Conservation (phyloP, 2,329 filamentous ascomycete species). For the Stagonosporopsis chrysanthemi region DNA sequence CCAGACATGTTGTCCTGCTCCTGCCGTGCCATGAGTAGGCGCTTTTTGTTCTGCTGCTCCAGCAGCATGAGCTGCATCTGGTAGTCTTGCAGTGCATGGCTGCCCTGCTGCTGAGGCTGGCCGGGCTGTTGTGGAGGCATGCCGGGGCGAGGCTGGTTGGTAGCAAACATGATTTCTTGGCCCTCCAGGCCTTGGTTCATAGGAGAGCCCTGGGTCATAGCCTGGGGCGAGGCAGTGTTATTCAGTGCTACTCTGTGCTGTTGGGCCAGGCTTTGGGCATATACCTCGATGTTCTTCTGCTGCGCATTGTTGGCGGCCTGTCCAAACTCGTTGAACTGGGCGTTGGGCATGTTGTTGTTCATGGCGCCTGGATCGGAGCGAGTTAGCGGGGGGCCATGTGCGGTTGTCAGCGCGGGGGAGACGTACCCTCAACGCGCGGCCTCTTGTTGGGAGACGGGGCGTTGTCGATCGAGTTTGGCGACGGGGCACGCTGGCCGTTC, state of each 20-base stretch:
- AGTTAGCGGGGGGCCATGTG: slow-evolving; percentile 56
- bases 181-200: slow-evolving; percentile 70
- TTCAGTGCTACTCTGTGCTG: slow-evolving; percentile 83
- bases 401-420: neutral
- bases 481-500: slow-evolving; percentile 77
- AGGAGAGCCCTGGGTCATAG: slow-evolving; percentile 80
- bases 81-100: slow-evolving; percentile 84
- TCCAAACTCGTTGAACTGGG: slow-evolving; percentile 74
- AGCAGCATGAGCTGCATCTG: slow-evolving; percentile 90
- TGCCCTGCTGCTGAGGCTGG: slow-evolving; percentile 64
- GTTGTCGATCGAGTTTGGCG: slow-evolving; percentile 83
- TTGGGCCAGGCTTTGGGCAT: slow-evolving; percentile 83
- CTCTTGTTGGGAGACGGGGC: slow-evolving; percentile 92
- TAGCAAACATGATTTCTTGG: slow-evolving; percentile 44
- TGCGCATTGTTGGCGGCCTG: slow-evolving; percentile 66
- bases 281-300: slow-evolving; percentile 85
- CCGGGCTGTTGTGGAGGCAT: slow-evolving; percentile 68
- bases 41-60: slow-evolving; percentile 87
- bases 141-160: slow-evolving; percentile 42
- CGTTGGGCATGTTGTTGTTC: slow-evolving; percentile 74
- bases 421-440: slow-evolving; percentile 76
- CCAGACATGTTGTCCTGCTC: slow-evolving; percentile 74
- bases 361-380: slow-evolving; percentile 68
- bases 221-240: slow-evolving; percentile 80
- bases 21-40: slow-evolving; percentile 81